Base-by-base conservation (phyloP, 768 basidiomycete genomes). In the Phanerochaete carnosa region DNA sequence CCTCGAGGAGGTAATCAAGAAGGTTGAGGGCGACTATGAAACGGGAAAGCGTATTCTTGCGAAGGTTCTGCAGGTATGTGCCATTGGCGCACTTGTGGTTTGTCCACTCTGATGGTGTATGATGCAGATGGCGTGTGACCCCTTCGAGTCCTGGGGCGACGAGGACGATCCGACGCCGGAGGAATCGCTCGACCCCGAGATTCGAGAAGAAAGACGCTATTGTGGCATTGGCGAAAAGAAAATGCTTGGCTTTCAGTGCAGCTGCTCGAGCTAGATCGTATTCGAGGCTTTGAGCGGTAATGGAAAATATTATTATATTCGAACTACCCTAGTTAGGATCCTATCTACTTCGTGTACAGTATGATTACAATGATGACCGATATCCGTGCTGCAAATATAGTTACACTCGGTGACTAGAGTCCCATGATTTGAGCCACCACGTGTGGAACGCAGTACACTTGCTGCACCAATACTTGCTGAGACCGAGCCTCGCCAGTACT, bases 221-320 rank as follows among this genome's bases (percentile, higher is more conserved):
- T 97, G 94, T 72, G 85, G 87, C 13, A 75, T 94, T 55, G 94
- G 94, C 8, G 86, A 85, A 46, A 84, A 77, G 71, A 81, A 74
- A 63, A 80, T 94, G 83, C 74, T 95, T 35, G 94, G 94, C 1
- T 95, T 95, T 75, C 94, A 95, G 72, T 97, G 94, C 72, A 94
- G 92, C 65, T 95, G 94, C 69, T 95, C 93, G 23, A 94, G 92
- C 73, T 94, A 79, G 62, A 54, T 6, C 8, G 39, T 19, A 11
- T 7, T 43, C 8, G 19, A 43, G 19, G 39, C 39, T 43, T 19
- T 35, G 33, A 35, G 19, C 8, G 39, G 39, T 43, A 35, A 35
- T 13, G 39, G 39, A 43, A 4, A 19, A 19, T 43, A 43, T 43
- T 4, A 19, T 43, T 4, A 19, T 19, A 43, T 43, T 43, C 11